phyloP scores from a whole-genome alignment of 352 stramenopile genomes.

The Elongisporangium prolatum region DNA sequence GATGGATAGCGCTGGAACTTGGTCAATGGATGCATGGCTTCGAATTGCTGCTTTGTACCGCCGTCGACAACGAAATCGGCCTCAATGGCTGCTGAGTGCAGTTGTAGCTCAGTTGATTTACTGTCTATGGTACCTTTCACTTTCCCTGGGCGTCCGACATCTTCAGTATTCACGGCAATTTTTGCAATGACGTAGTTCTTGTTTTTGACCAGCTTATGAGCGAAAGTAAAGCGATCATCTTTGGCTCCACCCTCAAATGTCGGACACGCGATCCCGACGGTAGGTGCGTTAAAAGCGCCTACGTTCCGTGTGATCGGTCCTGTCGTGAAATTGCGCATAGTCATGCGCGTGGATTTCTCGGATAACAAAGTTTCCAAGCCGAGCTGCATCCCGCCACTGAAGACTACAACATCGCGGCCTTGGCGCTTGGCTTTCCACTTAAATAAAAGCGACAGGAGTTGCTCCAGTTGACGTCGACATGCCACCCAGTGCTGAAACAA shows the following conservation, averaged over 20 bases:
- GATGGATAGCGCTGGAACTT: constrained; percentile 35
- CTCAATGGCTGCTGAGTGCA: constrained; percentile 24
- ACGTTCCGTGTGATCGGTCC: constrained; percentile 53
- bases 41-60: constrained; percentile 2
- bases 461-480: constrained; percentile 62
- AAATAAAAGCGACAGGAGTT: constrained; percentile 65
- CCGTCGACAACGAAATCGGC: constrained; percentile 48
- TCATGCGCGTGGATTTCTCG: constrained; percentile 38
- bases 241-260: constrained; percentile 32
- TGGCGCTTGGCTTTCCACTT: constrained; percentile 70
- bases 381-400: constrained; percentile 63
- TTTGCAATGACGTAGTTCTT: constrained; percentile 63
- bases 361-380: constrained; percentile 60
- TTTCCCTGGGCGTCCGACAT: not conserved
- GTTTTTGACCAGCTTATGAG: constrained; percentile 28
- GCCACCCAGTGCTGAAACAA: constrained; percentile 63
- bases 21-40: constrained; percentile 28
- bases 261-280: constrained; percentile 41
- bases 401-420: constrained; percentile 58
- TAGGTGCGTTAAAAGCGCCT: constrained; percentile 44
- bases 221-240: constrained; percentile 59
- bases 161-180: constrained; percentile 17
- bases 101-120: constrained; percentile 1
- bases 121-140: not conserved
- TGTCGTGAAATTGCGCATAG: constrained; percentile 51